Percentiles rank a stretch among this genome's conserved stretches.
Conservation (phyloP, 352 stramenopile genomes). For the Pseudoperonospora humuli region DNA sequence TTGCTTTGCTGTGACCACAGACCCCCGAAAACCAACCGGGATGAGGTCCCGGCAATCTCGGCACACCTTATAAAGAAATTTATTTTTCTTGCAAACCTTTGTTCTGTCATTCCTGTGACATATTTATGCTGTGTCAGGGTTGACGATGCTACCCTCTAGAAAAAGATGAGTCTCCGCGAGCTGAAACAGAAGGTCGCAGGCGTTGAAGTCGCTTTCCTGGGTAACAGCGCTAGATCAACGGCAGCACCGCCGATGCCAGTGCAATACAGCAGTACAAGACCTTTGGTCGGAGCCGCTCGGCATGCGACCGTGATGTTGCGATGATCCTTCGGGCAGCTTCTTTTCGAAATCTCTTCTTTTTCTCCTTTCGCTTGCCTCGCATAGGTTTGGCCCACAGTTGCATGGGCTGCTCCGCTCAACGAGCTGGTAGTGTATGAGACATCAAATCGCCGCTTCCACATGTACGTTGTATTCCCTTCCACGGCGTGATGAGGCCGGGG, state of each 20-base stretch:
- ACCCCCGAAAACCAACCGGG: conserved; percentile 3
- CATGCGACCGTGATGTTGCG: conserved; percentile 8
- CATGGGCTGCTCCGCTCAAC: conserved; percentile 8
- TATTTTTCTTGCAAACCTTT: conserved; percentile 16
- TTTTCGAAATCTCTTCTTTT: conserved; percentile 12
- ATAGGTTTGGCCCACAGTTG: conserved; percentile 22
- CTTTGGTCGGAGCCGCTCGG: not conserved
- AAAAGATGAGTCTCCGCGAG: conserved; percentile 13
- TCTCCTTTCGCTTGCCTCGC: conserved; percentile 10
- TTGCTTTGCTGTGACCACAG: conserved; percentile 1
- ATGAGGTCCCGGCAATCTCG: too few relatives aligned
- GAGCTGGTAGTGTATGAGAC: conserved; percentile 22
- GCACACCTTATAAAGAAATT: conserved; percentile 10
- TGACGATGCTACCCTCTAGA: conserved; percentile 7
- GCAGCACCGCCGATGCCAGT: conserved; percentile 4
- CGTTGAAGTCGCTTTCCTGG: conserved; percentile 29
- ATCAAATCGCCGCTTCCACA: conserved; percentile 17
- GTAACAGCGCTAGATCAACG: conserved; percentile 19
- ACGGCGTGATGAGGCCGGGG: conserved; percentile 6
- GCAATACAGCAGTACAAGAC: not conserved
- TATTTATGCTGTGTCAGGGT: conserved; percentile 2
- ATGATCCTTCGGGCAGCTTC: conserved; percentile 19
- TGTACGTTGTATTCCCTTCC: conserved; percentile 10
- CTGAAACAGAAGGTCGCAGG: conserved; percentile 19
- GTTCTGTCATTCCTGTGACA: conserved; percentile 13